Evolutionary conservation across 257 asterid genomes (phyloP), one percentile per base, ranked within the genome.

Genomic region (Lycium barbarum): DNA sequence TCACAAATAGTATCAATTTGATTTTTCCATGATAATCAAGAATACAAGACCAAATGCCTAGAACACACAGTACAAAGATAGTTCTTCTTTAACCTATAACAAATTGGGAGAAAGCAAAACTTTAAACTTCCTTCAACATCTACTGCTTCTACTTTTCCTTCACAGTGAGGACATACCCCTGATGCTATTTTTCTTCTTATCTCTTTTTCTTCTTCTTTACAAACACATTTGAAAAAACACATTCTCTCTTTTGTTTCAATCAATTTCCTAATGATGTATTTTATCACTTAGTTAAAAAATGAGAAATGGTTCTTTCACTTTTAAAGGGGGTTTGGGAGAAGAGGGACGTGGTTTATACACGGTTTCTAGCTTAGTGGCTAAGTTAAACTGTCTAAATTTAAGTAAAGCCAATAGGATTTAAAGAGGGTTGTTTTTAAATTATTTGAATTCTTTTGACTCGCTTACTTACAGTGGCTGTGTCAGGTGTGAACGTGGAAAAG

Each of bases 121-220:
- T 88, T 79, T 78, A 84, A 89, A 1, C 35, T 87, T 85, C 76
- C 35, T 87, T 85, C 76, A 33, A 91, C 86, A 80, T 90, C 93
- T 2, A 91, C 86, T 3, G 95, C 91, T 6, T 88, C 86, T 40
- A 92, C 97, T 73, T 91, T 90, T 0, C 96, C 94, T 82, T 89
- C 91, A 88, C 93, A 92, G 83, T 71, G 87, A 12, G 93, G 93
- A 89, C 95, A 88, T 47, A 63, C 4, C 0, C 97, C 93, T 70
- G 90, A 62, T 85, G 91, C 92, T 83, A 72, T 87, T 51, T 88
- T 88, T 87, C 90, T 83, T 59, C 90, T 87, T 3, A 92, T 26
- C 89, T 92, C 95, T 81, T 83, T 88, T 83, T 87, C 91, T 85
- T 88, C 86, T n/a, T 72, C 84, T 81, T 33, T 66, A 7, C 94